Evolutionary conservation across 2,329 filamentous ascomycete genomes (phyloP).

Genomic region (Arthrobotrys iridis): DNA sequence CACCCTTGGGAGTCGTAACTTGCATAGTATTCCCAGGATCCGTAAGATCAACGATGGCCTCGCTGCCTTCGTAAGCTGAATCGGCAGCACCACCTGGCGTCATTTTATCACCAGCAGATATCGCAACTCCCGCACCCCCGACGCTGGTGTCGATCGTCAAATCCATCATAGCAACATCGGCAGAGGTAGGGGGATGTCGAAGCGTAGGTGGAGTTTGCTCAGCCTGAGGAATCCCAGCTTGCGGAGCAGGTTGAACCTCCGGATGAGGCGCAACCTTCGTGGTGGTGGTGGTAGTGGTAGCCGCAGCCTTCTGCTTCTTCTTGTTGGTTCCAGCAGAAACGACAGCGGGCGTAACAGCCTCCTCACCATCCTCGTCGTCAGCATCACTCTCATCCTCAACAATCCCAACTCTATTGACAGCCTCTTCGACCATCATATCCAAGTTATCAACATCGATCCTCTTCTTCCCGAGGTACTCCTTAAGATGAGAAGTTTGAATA

Average conservation of each 20-base stretch:
- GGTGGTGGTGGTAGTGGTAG: neutral
- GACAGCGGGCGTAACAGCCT: neutral
- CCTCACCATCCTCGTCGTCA: slow-evolving; percentile 52
- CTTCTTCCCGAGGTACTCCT: slow-evolving; percentile 56
- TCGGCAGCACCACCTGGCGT: slow-evolving; percentile 2
- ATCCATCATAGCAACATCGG: slow-evolving; percentile 40
- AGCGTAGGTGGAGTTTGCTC: neutral
- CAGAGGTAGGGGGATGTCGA: neutral
- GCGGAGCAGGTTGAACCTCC: neutral
- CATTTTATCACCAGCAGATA: neutral
- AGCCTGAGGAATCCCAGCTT: neutral
- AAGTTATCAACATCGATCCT: slow-evolving; percentile 56
- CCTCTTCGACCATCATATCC: slow-evolving; percentile 57
- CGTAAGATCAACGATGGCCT: slow-evolving; percentile 9
- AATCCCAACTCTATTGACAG: slow-evolving; percentile 56
- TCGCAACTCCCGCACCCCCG: neutral
- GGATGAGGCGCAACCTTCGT: neutral
- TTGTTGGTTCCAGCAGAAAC: slow-evolving; percentile 3
- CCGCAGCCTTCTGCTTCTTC: slow-evolving; percentile 14
- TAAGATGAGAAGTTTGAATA: slow-evolving; percentile 57
- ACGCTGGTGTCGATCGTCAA: slow-evolving; percentile 14
- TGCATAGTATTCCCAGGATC: slow-evolving; percentile 17
- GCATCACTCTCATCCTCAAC: slow-evolving; percentile 54
- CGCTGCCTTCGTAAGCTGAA: slow-evolving; percentile 15
- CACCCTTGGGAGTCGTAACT: slow-evolving; percentile 8